phyloP scores from a whole-genome alignment of 306 rosid species.

The Vigna angularis region DNA sequence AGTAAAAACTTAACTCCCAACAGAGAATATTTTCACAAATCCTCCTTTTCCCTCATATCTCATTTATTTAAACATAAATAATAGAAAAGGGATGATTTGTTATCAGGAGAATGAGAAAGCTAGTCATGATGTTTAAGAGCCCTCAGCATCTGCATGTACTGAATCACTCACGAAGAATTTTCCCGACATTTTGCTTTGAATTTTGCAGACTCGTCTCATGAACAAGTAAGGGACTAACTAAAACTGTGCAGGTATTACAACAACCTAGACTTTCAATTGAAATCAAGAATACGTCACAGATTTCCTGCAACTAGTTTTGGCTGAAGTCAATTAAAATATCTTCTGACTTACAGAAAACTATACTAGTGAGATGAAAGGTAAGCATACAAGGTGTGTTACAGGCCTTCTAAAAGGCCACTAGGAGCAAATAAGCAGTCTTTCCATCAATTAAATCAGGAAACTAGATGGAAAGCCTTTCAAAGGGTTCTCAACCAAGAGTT shows the following conservation, averaged over 20 bases:
- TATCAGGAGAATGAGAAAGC: slow-evolving; percentile 19
- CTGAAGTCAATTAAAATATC: not conserved
- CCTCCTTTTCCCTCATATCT: slow-evolving; percentile 7
- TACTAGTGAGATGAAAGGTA: slow-evolving; percentile 5
- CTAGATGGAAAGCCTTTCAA: not conserved
- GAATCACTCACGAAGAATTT: slow-evolving; percentile 4
- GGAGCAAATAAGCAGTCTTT: slow-evolving; percentile 5
- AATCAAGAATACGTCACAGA: not conserved
- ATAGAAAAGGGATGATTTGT: not conserved
- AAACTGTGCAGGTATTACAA: slow-evolving; percentile 24
- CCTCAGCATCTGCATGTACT: slow-evolving; percentile 24
- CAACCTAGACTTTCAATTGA: not conserved
- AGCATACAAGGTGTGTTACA: not conserved
- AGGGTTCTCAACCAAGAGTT: slow-evolving; percentile 10
- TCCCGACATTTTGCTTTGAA: not conserved
- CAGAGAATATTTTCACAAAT: slow-evolving; percentile 8
- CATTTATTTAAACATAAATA: slow-evolving; percentile 23
- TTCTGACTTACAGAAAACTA: not conserved
- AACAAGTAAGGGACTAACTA: slow-evolving; percentile 4
- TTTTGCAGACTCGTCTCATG: not conserved
- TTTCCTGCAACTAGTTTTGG: slow-evolving; percentile 7
- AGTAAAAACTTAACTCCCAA: not conserved
- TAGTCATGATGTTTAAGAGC: slow-evolving; percentile 5
- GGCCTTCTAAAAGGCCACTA: not conserved
- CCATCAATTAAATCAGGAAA: not conserved